Conservation (phyloP, 257 asterid genomes). For the Knoxia roxburghii region DNA sequence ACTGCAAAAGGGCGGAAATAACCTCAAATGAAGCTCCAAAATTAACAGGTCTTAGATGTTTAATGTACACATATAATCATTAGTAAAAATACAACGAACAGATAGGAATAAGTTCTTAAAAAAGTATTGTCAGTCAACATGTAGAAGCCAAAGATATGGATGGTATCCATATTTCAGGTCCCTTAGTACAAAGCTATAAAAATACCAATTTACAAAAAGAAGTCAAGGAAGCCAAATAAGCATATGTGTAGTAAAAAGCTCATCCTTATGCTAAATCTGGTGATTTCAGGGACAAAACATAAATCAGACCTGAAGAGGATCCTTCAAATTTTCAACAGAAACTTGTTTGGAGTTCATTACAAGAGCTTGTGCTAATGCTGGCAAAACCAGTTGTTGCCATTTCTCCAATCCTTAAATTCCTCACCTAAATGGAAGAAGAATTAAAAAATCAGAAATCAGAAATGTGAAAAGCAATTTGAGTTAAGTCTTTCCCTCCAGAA, state of each 20-base stretch:
- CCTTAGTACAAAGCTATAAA: no score
- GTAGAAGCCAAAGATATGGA: background rate
- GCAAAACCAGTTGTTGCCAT: constrained; percentile 85
- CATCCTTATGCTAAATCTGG: background rate
- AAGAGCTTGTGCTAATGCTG: constrained; percentile 89
- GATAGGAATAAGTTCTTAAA: background rate
- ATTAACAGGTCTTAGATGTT: constrained; percentile 8
- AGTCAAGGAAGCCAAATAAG: background rate
- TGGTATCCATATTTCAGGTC: no score
- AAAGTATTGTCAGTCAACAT: background rate
- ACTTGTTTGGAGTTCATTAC: constrained; percentile 47
- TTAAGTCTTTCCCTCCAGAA: background rate
- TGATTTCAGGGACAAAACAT: constrained; percentile 12
- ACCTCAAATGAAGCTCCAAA: constrained; percentile 7
- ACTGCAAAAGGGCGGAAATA: constrained; percentile 29
- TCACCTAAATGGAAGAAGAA: constrained; percentile 39
- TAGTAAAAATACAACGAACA: background rate
- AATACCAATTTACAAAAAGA: background rate
- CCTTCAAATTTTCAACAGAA: constrained; percentile 50
- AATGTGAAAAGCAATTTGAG: background rate
- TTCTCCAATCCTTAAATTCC: constrained; percentile 93
- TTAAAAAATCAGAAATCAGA: background rate
- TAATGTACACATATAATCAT: background rate
- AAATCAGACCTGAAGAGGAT: constrained; percentile 58
- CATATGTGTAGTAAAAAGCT: background rate